phyloP scores from a whole-genome alignment of 83 land plant species.

The Picea abies region DNA sequence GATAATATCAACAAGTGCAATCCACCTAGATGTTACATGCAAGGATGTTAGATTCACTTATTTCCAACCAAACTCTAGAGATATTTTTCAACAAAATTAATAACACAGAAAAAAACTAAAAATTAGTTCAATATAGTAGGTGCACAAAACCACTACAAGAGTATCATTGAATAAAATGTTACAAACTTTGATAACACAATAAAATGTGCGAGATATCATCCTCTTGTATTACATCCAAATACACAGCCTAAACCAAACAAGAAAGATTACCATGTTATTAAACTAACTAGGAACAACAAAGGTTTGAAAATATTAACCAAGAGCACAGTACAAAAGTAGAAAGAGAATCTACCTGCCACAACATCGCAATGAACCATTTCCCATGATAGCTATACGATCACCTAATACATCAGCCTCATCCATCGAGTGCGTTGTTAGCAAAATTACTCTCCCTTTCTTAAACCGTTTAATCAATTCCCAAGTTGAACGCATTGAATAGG shows the following conservation, averaged over 20 bases:
- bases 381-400: constrained; percentile 96
- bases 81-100: not conserved
- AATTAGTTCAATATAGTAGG: not conserved
- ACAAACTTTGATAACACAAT: not conserved
- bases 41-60: not conserved
- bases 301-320: not conserved
- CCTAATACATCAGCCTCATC: constrained; percentile 95
- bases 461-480: constrained; percentile 88
- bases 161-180: not conserved
- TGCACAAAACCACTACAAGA: not conserved
- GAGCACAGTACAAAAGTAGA: not conserved
- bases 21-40: not conserved
- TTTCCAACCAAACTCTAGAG: not conserved
- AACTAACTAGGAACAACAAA: not conserved
- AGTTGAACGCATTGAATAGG: constrained; percentile 87
- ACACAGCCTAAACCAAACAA: not conserved
- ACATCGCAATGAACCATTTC: constrained; percentile 83
- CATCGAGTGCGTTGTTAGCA: constrained; percentile 96
- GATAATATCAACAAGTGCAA: too few relatives aligned
- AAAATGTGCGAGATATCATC: not conserved
- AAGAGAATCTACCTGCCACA: constrained; percentile 78
- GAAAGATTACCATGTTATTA: not conserved
- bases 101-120: not conserved
- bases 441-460: constrained; percentile 78
- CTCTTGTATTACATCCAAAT: not conserved